A percentile compares a stretch with the other conserved stretches of the same genome.
Conservation (phyloP, 208 protist species). For the Crithidia brevicula region DNA sequence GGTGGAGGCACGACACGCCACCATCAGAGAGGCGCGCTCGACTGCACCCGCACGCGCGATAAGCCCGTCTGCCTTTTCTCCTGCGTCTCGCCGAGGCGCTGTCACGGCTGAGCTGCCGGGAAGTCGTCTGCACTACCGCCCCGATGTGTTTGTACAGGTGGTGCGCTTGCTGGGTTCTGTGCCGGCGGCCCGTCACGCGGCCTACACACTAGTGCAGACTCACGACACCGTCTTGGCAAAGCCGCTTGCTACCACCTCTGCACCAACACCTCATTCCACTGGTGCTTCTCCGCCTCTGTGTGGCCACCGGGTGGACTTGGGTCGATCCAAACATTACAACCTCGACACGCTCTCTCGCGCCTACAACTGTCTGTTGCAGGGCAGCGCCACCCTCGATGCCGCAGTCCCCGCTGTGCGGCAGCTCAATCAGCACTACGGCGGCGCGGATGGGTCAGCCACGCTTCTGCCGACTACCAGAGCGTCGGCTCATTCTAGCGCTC, state of each 20-base stretch:
- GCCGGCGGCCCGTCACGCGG: constrained; percentile 1
- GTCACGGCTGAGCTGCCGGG: not conserved
- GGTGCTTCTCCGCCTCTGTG: not conserved
- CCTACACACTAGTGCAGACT: constrained; percentile 1
- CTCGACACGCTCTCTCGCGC: constrained; percentile 47
- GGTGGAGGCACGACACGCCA: constrained; percentile 19
- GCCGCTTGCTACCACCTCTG: not conserved
- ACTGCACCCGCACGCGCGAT: not conserved
- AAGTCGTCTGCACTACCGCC: constrained; percentile 16
- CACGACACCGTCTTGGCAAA: not conserved
- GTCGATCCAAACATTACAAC: constrained; percentile 59
- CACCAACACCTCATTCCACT: too few species aligned
- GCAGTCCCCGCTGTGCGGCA: constrained; percentile 26
- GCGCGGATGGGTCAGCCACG: too few species aligned
- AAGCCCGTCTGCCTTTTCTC: too few species aligned
- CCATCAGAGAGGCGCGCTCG: too few species aligned
- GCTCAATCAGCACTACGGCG: constrained; percentile 8
- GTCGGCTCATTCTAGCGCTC: too few species aligned
- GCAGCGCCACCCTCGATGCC: constrained; percentile 29
- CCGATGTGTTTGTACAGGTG: constrained; percentile 31
- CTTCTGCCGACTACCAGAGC: not conserved
- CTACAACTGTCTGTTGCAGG: constrained; percentile 52
- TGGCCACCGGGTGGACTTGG: not conserved
- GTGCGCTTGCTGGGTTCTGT: constrained; percentile 30
- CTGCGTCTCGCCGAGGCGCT: too few species aligned